A percentile compares a stretch with the other conserved stretches of the same genome.
Conservation (phyloP, 2,329 filamentous ascomycete genomes). For the Aureobasidium vineae region DNA sequence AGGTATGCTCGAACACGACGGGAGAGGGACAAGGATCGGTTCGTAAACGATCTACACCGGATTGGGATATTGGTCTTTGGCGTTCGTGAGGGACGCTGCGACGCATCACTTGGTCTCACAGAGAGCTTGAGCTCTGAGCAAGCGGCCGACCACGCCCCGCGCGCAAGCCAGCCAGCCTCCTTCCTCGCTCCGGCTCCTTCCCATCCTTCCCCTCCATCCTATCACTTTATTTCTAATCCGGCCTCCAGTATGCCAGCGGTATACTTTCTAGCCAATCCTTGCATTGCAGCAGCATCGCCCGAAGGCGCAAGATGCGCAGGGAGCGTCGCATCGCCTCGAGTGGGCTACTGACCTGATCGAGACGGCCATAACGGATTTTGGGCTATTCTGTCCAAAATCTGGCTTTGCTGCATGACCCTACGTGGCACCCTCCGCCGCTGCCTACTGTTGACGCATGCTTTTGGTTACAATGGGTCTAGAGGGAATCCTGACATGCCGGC, state of each 20-base stretch:
- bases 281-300: slow-evolving; percentile 16
- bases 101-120: slow-evolving; percentile 24
- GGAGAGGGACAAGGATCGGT: slow-evolving; percentile 2
- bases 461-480: neutral
- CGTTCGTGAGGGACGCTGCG: slow-evolving; percentile 7
- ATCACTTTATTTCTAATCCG: slow-evolving; percentile 21
- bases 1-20: slow-evolving; percentile 14
- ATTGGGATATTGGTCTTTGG: slow-evolving; percentile 15
- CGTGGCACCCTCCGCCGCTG: neutral
- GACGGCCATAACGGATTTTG: slow-evolving; percentile 17
- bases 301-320: slow-evolving; percentile 23
- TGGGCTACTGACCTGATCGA: neutral
- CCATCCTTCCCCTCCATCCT: slow-evolving; percentile 8
- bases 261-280: slow-evolving; percentile 20
- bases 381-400: neutral
- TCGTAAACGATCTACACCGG: slow-evolving; percentile 2
- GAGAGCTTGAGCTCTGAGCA: slow-evolving; percentile 1
- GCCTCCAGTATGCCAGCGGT: slow-evolving; percentile 18
- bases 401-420: slow-evolving; percentile 23
- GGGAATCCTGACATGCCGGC: neutral
- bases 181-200: slow-evolving; percentile 16
- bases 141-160: neutral
- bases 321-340: slow-evolving; percentile 20
- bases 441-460: neutral
- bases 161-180: slow-evolving; percentile 20